These are phyloP conservation scores for Macrotyloma uniflorum DNA, from an alignment of 306 rosid species.

Conservation along the genomic window DNA sequence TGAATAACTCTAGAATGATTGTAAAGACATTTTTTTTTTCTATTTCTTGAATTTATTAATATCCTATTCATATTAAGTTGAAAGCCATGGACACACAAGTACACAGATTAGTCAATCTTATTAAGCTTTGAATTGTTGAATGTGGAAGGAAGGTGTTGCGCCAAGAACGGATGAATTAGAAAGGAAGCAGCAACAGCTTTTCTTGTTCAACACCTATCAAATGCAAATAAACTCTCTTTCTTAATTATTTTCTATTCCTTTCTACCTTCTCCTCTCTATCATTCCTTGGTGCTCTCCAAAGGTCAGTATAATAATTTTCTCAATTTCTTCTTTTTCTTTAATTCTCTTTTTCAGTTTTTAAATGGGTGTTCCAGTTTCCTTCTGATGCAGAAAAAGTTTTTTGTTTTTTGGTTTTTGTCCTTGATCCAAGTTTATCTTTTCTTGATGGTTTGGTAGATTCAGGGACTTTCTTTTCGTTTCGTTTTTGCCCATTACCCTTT, in stretches of 20 bases:
- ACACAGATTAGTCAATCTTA: constrained; percentile 39
- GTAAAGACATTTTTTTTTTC: too few relatives aligned
- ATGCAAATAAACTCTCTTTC: constrained; percentile 22
- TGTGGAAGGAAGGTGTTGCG: constrained; percentile 42
- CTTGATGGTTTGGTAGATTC: constrained; percentile 34
- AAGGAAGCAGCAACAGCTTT: constrained; percentile 43
- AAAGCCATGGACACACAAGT: neutral
- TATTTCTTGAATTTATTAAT: too few relatives aligned
- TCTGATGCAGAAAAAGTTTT: neutral
- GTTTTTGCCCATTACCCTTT: constrained; percentile 1
- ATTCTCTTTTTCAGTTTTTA: neutral
- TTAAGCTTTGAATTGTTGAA: constrained; percentile 40
- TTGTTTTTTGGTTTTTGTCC: neutral
- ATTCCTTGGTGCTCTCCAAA: constrained; percentile 34
- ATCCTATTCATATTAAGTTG: neutral
- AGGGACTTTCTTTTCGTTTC: constrained; percentile 9
- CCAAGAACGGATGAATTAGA: constrained; percentile 9
- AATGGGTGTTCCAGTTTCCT: constrained; percentile 12
- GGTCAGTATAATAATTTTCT: constrained; percentile 43
- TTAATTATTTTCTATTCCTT: constrained; percentile 27
- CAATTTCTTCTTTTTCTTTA: neutral
- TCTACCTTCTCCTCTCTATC: constrained; percentile 30
- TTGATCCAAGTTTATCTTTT: neutral
- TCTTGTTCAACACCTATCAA: constrained; percentile 33
- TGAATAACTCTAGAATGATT: too few relatives aligned